Base-by-base conservation (phyloP, 192 early-diverging fungal genomes). In the Coemansia sp. region DNA sequence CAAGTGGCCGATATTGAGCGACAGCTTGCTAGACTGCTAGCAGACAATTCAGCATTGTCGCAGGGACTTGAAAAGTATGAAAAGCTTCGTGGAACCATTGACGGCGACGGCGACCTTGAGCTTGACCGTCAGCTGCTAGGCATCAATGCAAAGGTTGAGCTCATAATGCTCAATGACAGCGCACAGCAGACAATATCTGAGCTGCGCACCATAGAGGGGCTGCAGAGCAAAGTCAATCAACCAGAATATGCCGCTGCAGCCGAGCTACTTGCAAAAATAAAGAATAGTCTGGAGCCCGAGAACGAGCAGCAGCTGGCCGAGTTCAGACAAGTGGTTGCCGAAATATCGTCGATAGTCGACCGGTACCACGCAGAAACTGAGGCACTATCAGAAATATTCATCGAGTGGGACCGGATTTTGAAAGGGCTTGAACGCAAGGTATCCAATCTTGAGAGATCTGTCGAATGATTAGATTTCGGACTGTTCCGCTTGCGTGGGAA, bases 51-150 rank as follows among this genome's bases (percentile, higher is more conserved):
- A 10, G 39, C 64, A 18, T 54, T 77, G 24, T 27, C 59, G 17
- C 51, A 23, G 2, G 68, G 60, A 0, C 57, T 77, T 10, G 59
- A 67, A 37, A 77, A 77, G 37, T 77, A 77, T 47, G 64, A 66
- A 10, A 66, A 56, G 61, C 73, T 77, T 44, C 55, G 57, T 21
- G 68, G 65, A 5, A 33, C 66, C 18, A 77, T 77, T 18, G 73
- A 77, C 18, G 73, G 60, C 43, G 73, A 77, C 50, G 68, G 73
- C 25, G 73, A 70, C 25, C 45, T 77, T 17, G 73, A 77, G 38
- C 73, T 66, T 19, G 40, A 44, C 13, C 67, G 73, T 15, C 59
- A 46, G 47, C 47, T 71, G 33, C 68, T 77, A 11, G 73, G 73
- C 24, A 44, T 71, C n/a, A 48, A 57, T 15, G 64, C 73, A 37